Percentiles rank a stretch among this genome's conserved stretches.
Conservation (phyloP, 2,329 filamentous ascomycete genomes). For the Lachnellula subtilissima region DNA sequence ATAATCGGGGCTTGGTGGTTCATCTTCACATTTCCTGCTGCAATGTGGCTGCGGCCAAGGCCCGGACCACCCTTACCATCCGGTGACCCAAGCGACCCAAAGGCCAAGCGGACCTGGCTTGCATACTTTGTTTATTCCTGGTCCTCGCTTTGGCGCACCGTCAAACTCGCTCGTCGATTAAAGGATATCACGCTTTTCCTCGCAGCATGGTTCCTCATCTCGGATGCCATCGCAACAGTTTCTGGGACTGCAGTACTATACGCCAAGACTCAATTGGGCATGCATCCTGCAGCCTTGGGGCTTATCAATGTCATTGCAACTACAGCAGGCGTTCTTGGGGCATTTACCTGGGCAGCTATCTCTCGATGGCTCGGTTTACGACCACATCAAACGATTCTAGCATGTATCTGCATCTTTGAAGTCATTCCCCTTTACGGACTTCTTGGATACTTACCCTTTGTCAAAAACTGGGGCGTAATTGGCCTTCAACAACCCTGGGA, state of each 20-base stretch:
- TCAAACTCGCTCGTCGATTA: conserved; percentile 67
- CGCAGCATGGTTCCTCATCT: conserved; percentile 88
- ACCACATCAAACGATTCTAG: conserved; percentile 83
- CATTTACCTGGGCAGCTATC: conserved; percentile 82
- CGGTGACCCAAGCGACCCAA: conserved; percentile 13
- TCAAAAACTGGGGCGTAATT: conserved; percentile 67
- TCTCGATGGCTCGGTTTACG: conserved; percentile 64
- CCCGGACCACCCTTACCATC: conserved; percentile 74
- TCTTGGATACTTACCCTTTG: conserved; percentile 79
- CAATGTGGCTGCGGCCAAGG: conserved; percentile 79
- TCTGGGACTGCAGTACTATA: conserved; percentile 93
- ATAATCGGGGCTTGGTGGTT: conserved; percentile 91
- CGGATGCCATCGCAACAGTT: conserved; percentile 90
- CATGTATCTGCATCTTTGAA: conserved; percentile 88
- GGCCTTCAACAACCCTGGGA: conserved; percentile 92
- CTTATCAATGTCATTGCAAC: conserved; percentile 94
- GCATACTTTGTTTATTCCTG: conserved; percentile 79
- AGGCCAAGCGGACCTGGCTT: conserved; percentile 49
- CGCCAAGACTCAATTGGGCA: conserved; percentile 86
- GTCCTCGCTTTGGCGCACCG: conserved; percentile 77
- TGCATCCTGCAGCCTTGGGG: conserved; percentile 82
- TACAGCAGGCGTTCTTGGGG: conserved; percentile 75
- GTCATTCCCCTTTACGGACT: conserved; percentile 89
- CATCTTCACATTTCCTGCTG: conserved; percentile 81
- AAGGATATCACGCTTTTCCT: conserved; percentile 75